Evolutionary conservation across 2,329 filamentous ascomycete genomes (phyloP), one percentile per base, ranked within the genome.

Genomic region (Chrysoporthe austroafricana): DNA sequence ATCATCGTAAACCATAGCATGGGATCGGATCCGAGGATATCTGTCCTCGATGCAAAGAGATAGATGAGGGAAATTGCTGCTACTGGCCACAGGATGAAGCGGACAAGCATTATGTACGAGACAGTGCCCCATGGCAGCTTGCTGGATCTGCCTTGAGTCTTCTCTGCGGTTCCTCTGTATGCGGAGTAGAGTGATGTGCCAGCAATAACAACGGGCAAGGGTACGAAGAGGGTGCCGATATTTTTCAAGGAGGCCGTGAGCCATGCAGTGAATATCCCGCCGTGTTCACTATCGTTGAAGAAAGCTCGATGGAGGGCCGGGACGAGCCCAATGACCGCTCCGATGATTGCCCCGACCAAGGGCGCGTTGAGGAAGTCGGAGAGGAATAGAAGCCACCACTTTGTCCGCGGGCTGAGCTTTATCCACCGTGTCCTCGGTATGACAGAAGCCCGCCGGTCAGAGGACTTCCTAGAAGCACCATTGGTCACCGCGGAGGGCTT

Each of bases 211-310:
- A 91, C 86, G 42, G 90, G 90, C 36, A 90, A 77, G 0, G 86
- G 83, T 0, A 89, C 87, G 73, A 91, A 91, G 0, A 91, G 79
- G 0, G 83, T 80, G 3, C 89, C 89, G 32, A 91, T 81, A 66
- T 88, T 90, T 71, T 86, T 83, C 26, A 91, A 77, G 0, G 85
- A 84, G 0, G 83, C 81, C 0, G 88, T 91, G 50, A 91, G 77
- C 89, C 88, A 91, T 0, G 88, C 88, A 26, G 85, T 88, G 72
- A 91, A 84, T 66, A 89, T 85, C 1, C 90, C 88, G 6, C 89
- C 89, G 5, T 89, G 78, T 8, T 84, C 75, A 9, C 82, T 82
- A 14, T 82, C 77, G 62, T 78, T 82, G 79, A 91, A 91, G 76
- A 92, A 91, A 2, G 86, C 83, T 3, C 76, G 77, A 71, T 91